A percentile compares a stretch with the other conserved stretches of the same genome.
phyloP scores from a whole-genome alignment of 176 grass and related monocot genomes.

The Themeda triandra region DNA sequence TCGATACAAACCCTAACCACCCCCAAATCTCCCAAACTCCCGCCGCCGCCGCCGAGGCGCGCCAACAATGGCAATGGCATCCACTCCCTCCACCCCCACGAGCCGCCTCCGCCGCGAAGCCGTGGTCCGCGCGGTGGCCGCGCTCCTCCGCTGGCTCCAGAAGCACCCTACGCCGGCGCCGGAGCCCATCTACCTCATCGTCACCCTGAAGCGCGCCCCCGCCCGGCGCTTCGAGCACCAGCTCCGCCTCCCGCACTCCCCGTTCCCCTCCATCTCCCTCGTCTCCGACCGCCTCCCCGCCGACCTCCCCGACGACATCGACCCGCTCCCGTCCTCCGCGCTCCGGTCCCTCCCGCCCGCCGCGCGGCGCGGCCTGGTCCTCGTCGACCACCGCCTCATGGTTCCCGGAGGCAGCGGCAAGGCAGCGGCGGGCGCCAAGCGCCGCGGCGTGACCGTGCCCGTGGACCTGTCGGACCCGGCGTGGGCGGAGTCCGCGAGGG shows the following conservation, averaged over 20 bases:
- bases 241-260: slow-evolving; percentile 49
- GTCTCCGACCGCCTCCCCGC: slow-evolving; percentile 35
- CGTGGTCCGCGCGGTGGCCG: slow-evolving; percentile 40
- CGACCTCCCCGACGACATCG: slow-evolving; percentile 33
- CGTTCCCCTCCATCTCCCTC: slow-evolving; percentile 41
- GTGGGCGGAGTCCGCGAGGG: slow-evolving; percentile 41
- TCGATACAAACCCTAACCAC: slow-evolving; percentile 15
- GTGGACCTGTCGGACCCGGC: slow-evolving; percentile 35
- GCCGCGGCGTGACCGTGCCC: slow-evolving; percentile 20
- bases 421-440: slow-evolving; percentile 22
- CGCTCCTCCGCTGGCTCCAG: slow-evolving; percentile 57
- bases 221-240: slow-evolving; percentile 39
- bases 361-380: slow-evolving; percentile 48
- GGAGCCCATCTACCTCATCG: slow-evolving; percentile 54
- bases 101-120: slow-evolving; percentile 34
- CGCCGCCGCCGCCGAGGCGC: slow-evolving; percentile 22
- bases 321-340: slow-evolving; percentile 35
- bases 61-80: not conserved
- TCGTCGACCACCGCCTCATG: slow-evolving; percentile 44
- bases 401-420: slow-evolving; percentile 24
- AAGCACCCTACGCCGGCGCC: slow-evolving; percentile 25
- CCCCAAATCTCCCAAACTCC: not conserved
- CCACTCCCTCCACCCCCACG: not conserved
- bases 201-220: slow-evolving; percentile 45
- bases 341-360: slow-evolving; percentile 38